phyloP scores from a whole-genome alignment of 163 green algal genomes.

The Volvox carteri region DNA sequence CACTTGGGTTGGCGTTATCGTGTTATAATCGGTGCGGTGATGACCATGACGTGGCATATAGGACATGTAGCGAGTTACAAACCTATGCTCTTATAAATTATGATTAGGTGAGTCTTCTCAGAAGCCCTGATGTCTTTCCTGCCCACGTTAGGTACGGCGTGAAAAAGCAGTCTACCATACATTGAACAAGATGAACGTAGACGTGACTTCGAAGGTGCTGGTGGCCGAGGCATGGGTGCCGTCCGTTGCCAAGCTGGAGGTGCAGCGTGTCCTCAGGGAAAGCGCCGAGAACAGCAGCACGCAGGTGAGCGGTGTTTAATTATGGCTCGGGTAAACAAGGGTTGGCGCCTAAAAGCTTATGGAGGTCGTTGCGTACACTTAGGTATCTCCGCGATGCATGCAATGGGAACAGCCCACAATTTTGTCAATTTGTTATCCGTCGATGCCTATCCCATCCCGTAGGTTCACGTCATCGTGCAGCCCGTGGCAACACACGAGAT shows the following conservation, averaged over 20 bases:
- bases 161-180: conserved; percentile 98
- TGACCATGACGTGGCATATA: too few species aligned
- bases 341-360: too few species aligned
- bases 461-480: conserved; percentile 94
- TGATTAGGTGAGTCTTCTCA: too few species aligned
- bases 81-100: too few species aligned
- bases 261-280: conserved; percentile 84
- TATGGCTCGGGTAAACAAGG: too few species aligned
- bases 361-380: too few species aligned
- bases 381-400: too few species aligned
- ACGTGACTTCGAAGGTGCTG: conserved; percentile 95
- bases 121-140: background rate
- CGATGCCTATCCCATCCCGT: too few species aligned
- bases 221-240: conserved; percentile 98
- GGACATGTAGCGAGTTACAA: too few species aligned
- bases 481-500: conserved; percentile 86
- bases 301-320: conserved; percentile 51
- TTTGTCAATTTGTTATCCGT: too few species aligned
- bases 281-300: conserved; percentile 73
- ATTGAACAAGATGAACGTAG: conserved; percentile 97
- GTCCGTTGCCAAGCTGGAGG: conserved; percentile 69
- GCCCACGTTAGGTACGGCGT: conserved; percentile 72
- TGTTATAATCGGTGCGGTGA: background rate
- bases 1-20: too few species aligned
- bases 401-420: too few species aligned